Conservation (phyloP, 139 green algal genomes). For the Tetraselmis striata region DNA sequence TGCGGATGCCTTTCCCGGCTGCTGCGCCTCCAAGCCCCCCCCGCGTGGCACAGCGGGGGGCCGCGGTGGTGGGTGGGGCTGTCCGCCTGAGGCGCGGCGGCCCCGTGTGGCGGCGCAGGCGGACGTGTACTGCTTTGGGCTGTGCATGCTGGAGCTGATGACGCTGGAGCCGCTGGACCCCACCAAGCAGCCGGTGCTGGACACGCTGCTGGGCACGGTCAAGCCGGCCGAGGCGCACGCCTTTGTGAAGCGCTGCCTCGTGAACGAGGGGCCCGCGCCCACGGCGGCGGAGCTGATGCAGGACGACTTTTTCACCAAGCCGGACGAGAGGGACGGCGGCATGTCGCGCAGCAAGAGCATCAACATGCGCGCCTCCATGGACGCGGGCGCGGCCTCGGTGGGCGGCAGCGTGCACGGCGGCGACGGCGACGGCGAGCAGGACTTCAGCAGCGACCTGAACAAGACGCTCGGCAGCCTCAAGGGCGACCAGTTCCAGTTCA, state of each 20-base stretch:
- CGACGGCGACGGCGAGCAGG: background rate
- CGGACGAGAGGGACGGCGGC: background rate
- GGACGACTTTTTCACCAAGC: constrained; percentile 62
- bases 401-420: background rate
- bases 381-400: too few relatives aligned
- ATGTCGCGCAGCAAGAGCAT: background rate
- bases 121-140: constrained; percentile 60
- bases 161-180: constrained; percentile 70
- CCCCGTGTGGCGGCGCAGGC: too few relatives aligned
- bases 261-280: constrained; percentile 41
- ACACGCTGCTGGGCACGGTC: constrained; percentile 57
- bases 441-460: background rate
- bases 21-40: too few relatives aligned
- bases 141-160: constrained; percentile 94
- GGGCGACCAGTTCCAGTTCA: background rate
- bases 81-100: too few relatives aligned
- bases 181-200: constrained; percentile 40
- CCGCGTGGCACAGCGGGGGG: too few relatives aligned
- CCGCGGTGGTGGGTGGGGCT: too few relatives aligned
- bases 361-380: background rate
- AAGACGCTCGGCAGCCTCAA: background rate
- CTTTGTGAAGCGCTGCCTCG: constrained; percentile 81
- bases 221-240: constrained; percentile 26
- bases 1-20: too few relatives aligned
- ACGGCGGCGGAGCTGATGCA: constrained; percentile 74